Conservation (phyloP, 78 protist species). For the Corallochytrium limacisporum region DNA sequence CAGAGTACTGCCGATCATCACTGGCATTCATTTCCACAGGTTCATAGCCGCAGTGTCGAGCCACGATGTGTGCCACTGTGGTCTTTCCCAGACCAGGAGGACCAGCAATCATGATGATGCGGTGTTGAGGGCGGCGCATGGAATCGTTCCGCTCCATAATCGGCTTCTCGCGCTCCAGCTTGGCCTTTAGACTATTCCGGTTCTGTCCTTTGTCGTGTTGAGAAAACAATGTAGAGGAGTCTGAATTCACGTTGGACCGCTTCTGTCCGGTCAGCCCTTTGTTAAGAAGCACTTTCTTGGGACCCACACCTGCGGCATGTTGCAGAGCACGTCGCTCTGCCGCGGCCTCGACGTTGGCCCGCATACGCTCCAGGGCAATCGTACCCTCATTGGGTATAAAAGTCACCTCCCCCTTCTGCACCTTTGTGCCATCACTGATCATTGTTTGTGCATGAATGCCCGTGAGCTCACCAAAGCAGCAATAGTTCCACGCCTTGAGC, state of each 20-base stretch:
- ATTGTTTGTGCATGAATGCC: neutral
- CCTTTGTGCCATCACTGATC: neutral
- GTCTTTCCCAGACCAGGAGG: conserved; percentile 90
- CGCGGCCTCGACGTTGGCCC: neutral
- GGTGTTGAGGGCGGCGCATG: neutral
- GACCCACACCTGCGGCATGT: too few relatives aligned
- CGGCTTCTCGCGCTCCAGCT: neutral
- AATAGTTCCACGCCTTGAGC: conserved; percentile 38
- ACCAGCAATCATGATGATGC: conserved; percentile 21
- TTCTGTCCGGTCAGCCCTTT: too few relatives aligned
- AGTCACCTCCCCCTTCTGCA: neutral
- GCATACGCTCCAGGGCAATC: neutral
- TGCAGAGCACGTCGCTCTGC: too few relatives aligned
- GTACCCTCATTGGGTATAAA: neutral
- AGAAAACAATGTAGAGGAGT: too few relatives aligned
- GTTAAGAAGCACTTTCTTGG: too few relatives aligned
- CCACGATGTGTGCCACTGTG: conserved; percentile 69
- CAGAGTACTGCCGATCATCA: too few relatives aligned
- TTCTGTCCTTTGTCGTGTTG: too few relatives aligned
- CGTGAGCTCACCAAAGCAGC: conserved; percentile 32
- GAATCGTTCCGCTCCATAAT: neutral
- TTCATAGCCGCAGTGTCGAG: conserved; percentile 51
- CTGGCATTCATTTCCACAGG: conserved; percentile 49
- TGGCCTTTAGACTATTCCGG: neutral
- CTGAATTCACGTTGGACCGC: too few relatives aligned